Evolutionary conservation across 768 basidiomycete species (phyloP), one percentile per base, ranked within the genome.

Genomic region (Podaxis mareebaensis): DNA sequence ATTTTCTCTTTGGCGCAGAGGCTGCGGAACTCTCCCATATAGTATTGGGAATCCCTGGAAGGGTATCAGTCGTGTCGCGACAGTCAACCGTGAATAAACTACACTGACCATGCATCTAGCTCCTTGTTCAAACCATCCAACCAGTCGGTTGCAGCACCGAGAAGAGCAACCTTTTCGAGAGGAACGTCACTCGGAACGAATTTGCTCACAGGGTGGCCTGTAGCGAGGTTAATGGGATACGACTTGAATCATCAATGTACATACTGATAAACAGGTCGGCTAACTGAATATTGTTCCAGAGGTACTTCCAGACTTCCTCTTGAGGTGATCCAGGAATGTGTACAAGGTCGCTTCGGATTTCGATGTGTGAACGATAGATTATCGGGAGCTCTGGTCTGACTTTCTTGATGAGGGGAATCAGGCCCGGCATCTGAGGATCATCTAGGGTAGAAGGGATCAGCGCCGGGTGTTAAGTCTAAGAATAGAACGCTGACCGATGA

Each of bases 121-220:
- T 92, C 87, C 81, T 96, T 98, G 87, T 95, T 97, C 67, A 98
- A 81, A 40, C 96, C 96, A 75, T 98, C 96, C 62, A 98, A 87
- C 91, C 90, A 93, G 73, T 94, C 92, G 51, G 92, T 93, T 26
- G 92, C 89, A 69, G 92, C 92, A 71, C 91, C 91, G 58, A 94
- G 80, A 36, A 94, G 82, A 40, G 86, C 76, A 55, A 94, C 76
- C 67, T 86, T 93, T 72, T 88, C 82, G 11, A 79, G 76, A 12
- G 89, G 89, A 4, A 96, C 94, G 69, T 90, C 89, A 67, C 85
- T 86, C 3, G 96, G 96, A 11, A 97, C 94, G 69, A 98, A 98
- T 75, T 92, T 93, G 81, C 84, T 91, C 69, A 98, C 94, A 17
- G 96, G 95, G 73, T 97, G 95, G 73, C 82, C 85, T 84, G 53